A percentile compares a stretch with the other conserved stretches of the same genome.
phyloP scores from a whole-genome alignment of 2,329 filamentous ascomycete species.

The Fusarium udum region DNA sequence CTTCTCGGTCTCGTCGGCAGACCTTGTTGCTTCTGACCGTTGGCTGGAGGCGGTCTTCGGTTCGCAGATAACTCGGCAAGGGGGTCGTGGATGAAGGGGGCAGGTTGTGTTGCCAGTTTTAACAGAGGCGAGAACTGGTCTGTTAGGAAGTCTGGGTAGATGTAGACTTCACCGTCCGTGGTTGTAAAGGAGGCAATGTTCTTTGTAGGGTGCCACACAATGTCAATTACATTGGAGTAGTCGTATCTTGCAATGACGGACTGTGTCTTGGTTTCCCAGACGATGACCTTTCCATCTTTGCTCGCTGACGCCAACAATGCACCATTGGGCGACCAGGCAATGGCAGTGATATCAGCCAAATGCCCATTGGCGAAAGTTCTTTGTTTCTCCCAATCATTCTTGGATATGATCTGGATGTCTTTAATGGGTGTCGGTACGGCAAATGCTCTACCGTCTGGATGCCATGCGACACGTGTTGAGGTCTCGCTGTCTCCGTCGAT shows the following conservation, averaged over 20 bases:
- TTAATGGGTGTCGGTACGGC: slow-evolving; percentile 83
- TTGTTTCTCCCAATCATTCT: slow-evolving; percentile 88
- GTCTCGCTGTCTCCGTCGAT: slow-evolving; percentile 78
- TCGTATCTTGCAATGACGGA: slow-evolving; percentile 80
- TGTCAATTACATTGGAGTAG: slow-evolving; percentile 83
- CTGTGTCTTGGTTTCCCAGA: slow-evolving; percentile 94
- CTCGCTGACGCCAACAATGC: slow-evolving; percentile 80
- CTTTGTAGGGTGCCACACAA: slow-evolving; percentile 89
- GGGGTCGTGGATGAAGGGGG: slow-evolving; percentile 87
- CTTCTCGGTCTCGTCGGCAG: slow-evolving; percentile 62
- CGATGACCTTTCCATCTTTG: slow-evolving; percentile 73
- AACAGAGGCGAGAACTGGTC: slow-evolving; percentile 66
- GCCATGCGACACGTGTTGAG: slow-evolving; percentile 83
- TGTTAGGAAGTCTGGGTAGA: slow-evolving; percentile 76
- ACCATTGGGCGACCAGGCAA: slow-evolving; percentile 95
- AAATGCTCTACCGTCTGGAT: slow-evolving; percentile 93
- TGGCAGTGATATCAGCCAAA: slow-evolving; percentile 82
- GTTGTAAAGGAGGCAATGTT: slow-evolving; percentile 94
- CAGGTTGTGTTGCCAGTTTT: slow-evolving; percentile 71
- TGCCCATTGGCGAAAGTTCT: slow-evolving; percentile 82
- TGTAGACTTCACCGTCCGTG: slow-evolving; percentile 91
- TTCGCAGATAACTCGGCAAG: slow-evolving; percentile 75
- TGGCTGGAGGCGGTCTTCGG: slow-evolving; percentile 62
- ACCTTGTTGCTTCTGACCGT: slow-evolving; percentile 62
- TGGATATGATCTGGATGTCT: slow-evolving; percentile 88